A percentile compares a stretch with the other conserved stretches of the same genome.
Conservation (phyloP, 2,329 filamentous ascomycete species). For the Hymenoscyphus fraxineus region DNA sequence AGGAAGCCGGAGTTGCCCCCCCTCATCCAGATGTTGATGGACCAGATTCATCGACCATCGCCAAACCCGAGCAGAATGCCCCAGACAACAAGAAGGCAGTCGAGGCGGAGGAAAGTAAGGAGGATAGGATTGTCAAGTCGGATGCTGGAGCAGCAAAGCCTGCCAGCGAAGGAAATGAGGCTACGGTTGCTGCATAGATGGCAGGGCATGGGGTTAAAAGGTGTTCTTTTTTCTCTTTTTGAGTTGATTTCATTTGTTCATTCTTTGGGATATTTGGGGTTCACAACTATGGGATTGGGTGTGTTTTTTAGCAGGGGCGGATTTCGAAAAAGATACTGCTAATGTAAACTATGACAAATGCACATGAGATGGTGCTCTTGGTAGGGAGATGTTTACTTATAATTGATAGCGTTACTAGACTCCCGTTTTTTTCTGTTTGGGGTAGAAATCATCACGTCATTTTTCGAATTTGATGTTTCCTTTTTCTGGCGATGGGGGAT, state of each 20-base stretch:
- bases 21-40: slow-evolving; percentile 48
- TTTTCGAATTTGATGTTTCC: background rate
- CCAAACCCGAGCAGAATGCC: slow-evolving; percentile 34
- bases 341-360: slow-evolving; percentile 1
- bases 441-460: background rate
- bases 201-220: slow-evolving; percentile 2
- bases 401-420: background rate
- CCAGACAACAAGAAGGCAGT: slow-evolving; percentile 40
- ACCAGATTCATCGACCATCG: slow-evolving; percentile 54
- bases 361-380: background rate
- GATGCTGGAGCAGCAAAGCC: slow-evolving; percentile 49
- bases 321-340: background rate
- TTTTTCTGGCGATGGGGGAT: too few species aligned
- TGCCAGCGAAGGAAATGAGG: slow-evolving; percentile 60
- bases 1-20: slow-evolving; percentile 30
- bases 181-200: slow-evolving; percentile 33
- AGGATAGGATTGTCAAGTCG: slow-evolving; percentile 44
- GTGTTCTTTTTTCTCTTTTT: background rate
- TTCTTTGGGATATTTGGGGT: slow-evolving; percentile 1
- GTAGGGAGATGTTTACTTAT: background rate
- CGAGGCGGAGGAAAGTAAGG: slow-evolving; percentile 53
- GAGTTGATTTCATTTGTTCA: background rate
- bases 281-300: background rate
- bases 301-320: background rate
- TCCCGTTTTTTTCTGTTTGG: background rate